Base-by-base conservation (phyloP, 805 yeast genomes). In the Blastobotrys muscicola region DNA sequence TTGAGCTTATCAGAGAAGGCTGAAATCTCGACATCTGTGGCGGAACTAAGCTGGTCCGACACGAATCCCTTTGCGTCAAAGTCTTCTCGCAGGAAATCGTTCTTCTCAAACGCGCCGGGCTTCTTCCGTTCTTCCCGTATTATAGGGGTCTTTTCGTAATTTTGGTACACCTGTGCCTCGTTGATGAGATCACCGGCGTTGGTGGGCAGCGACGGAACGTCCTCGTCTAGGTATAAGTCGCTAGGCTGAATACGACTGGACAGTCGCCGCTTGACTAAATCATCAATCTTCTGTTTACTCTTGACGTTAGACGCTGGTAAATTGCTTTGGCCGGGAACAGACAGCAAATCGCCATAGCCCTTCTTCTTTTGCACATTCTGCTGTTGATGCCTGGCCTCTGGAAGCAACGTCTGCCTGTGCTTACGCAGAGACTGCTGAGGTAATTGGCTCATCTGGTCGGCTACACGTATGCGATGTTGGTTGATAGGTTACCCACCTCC, bases 171-270 rank as follows among this genome's bases (percentile, higher is more conserved):
- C 9, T 41, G 39, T 16, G 94, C 85, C 6, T 67, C 59, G 31
- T 80, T 72, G 56, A 85, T 82, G 12, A 58, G 55, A n/a, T 66
- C 56, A 59, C 92, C 73, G 48, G 78, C 75, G 50, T 78, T 79
- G 57, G 82, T 90, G 5, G 95, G 95, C 56, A 85, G 70, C 36
- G 94, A 92, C 58, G 85, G 85, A 4, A 72, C 68, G 78, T 83
- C 62, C 6, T 20, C 26, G 26, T 20, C 26, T 20, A 20, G 26
- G 82, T 92, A 80, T 44, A 83, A 66, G 57, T 84, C 94, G 30
- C 38, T 42, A 10, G 44, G 42, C 10, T 47, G 49, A 12, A 44
- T 36, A 1, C 58, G 50, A 6, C 56, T 46, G n/a, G 57, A 53
- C 43, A 51, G 44, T 8, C 59, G 50, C 39, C 48, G 43, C 39